Evolutionary conservation across 192 early-diverging fungal species (phyloP).

Genomic region (Rhizophagus clarus): DNA sequence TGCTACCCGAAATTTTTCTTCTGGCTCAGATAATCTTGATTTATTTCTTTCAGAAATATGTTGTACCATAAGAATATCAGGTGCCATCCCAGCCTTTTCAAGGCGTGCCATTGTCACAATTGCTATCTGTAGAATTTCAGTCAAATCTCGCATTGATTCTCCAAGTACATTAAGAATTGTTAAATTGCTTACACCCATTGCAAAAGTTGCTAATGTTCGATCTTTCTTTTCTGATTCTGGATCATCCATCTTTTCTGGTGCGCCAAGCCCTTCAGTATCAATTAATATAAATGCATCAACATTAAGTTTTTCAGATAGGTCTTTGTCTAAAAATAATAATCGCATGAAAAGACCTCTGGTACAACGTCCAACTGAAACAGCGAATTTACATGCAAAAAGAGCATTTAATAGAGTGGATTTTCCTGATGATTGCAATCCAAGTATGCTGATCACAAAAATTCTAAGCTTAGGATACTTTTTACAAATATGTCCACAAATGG

Average conservation of each 20-base stretch:
- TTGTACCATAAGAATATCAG: slow-evolving; percentile 34
- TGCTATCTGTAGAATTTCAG: too few relatives aligned
- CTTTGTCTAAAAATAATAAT: slow-evolving; percentile 29
- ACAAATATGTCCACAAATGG: slow-evolving; percentile 7
- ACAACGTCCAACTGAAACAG: slow-evolving; percentile 26
- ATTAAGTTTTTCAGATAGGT: slow-evolving; percentile 16
- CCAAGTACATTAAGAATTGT: slow-evolving; percentile 6
- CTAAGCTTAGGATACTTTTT: slow-evolving; percentile 8
- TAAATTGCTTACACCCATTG: slow-evolving; percentile 1
- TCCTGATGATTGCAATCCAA: slow-evolving; percentile 31
- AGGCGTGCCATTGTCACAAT: too few relatives aligned
- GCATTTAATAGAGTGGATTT: slow-evolving; percentile 30
- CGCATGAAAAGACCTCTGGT: too few relatives aligned
- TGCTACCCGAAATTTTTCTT: slow-evolving; percentile 14
- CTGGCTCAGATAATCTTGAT: neutral
- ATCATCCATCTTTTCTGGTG: slow-evolving; percentile 7
- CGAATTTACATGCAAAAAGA: slow-evolving; percentile 29
- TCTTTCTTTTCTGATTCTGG: slow-evolving; percentile 1
- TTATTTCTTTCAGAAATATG: slow-evolving; percentile 20
- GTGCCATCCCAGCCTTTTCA: too few relatives aligned
- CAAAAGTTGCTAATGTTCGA: too few relatives aligned
- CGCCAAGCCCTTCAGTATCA: too few relatives aligned
- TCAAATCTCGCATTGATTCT: slow-evolving; percentile 4
- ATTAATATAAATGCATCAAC: slow-evolving; percentile 25
- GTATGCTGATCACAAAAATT: slow-evolving; percentile 27